These are phyloP conservation scores for Cladosporium austrohemisphaericum DNA, from an alignment of 2,329 filamentous ascomycete species.

Conservation along the genomic window DNA sequence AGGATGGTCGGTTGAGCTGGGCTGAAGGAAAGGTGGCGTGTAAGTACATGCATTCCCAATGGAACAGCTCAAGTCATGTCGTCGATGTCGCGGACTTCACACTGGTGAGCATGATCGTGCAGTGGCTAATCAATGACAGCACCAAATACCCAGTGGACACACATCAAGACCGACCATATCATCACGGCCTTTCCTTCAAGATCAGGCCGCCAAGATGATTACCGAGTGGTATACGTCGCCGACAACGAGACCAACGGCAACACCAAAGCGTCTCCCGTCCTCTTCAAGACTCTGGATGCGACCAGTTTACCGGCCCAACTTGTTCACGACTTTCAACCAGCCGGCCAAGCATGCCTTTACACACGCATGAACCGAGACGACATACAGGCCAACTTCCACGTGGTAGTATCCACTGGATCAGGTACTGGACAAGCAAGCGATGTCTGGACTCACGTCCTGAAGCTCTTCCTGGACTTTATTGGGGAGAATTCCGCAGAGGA, in stretches of 20 bases:
- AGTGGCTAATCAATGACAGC: conserved; percentile 12
- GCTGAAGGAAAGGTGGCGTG: conserved; percentile 23
- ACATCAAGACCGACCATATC: conserved; percentile 22
- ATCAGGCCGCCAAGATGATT: conserved; percentile 16
- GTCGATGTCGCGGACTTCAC: too few species aligned
- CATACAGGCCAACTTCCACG: conserved; percentile 30
- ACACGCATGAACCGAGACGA: neutral
- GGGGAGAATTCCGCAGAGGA: conserved; percentile 25
- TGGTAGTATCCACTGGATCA: conserved; percentile 45
- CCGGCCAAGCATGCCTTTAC: conserved; percentile 18
- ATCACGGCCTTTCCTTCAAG: conserved; percentile 22
- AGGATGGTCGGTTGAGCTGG: conserved; percentile 22
- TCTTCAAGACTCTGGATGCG: conserved; percentile 22
- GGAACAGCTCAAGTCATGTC: neutral
- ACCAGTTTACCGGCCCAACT: conserved; percentile 25
- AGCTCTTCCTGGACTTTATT: conserved; percentile 42
- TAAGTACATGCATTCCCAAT: conserved; percentile 12
- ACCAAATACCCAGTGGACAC: conserved; percentile 19
- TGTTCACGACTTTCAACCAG: conserved; percentile 22
- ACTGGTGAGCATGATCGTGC: neutral
- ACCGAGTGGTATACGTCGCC: conserved; percentile 25
- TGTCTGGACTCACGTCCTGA: conserved; percentile 39
- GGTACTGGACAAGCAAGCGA: conserved; percentile 39
- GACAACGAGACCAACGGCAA: conserved; percentile 21
- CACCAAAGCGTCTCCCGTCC: conserved; percentile 18